Conservation (phyloP, 2,329 filamentous ascomycete species). For the Phoma sp. region DNA sequence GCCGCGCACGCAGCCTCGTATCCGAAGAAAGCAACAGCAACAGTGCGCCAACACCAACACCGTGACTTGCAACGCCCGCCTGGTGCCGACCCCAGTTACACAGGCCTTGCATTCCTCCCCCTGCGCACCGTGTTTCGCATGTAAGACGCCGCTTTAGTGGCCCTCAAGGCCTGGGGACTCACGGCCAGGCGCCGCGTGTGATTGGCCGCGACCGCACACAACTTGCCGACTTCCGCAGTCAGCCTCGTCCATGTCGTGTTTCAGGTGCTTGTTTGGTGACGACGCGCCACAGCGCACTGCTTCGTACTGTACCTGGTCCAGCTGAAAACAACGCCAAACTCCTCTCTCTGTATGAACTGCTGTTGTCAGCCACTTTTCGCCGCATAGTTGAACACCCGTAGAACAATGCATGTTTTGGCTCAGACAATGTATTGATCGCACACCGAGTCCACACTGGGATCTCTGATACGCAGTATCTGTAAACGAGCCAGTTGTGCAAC, state of each 20-base stretch:
- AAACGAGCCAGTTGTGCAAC: slow-evolving; percentile 9
- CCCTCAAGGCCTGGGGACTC: slow-evolving; percentile 13
- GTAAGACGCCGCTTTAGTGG: slow-evolving; percentile 11
- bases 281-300: slow-evolving; percentile 8
- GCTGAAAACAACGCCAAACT: slow-evolving; percentile 6
- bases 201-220: slow-evolving; percentile 3
- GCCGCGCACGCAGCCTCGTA: slow-evolving; percentile 4
- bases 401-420: background rate
- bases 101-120: slow-evolving; percentile 6
- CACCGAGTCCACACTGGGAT: slow-evolving; percentile 23
- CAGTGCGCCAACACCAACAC: slow-evolving; percentile 11
- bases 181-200: background rate
- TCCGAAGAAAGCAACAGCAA: background rate
- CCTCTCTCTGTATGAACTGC: slow-evolving; percentile 3
- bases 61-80: background rate
- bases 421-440: slow-evolving; percentile 12
- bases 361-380: slow-evolving; percentile 5
- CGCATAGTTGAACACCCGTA: too few species aligned
- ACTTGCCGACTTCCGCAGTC: slow-evolving; percentile 13
- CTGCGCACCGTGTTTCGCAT: slow-evolving; percentile 12
- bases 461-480: slow-evolving; percentile 35
- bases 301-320: slow-evolving; percentile 4
- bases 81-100: slow-evolving; percentile 3
- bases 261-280: slow-evolving; percentile 10
- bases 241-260: slow-evolving; percentile 9